phyloP scores from a whole-genome alignment of 148 eudicot genomes.

The Oxyria digyna region DNA sequence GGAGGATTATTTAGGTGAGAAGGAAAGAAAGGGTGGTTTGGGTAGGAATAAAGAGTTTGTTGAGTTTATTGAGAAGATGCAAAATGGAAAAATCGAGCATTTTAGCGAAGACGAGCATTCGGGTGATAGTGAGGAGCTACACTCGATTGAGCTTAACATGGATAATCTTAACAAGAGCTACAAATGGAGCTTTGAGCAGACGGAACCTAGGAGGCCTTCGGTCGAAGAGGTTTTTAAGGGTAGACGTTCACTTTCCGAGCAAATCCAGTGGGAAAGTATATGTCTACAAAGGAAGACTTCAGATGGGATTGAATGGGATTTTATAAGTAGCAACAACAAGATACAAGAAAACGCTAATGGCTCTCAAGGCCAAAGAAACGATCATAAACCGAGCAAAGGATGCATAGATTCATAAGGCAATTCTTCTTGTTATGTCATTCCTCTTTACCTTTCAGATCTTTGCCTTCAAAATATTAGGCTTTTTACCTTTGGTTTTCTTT shows the following conservation, averaged over 20 bases:
- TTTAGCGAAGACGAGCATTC: constrained; percentile 16
- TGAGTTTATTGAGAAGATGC: constrained; percentile 31
- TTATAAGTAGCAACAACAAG: no score
- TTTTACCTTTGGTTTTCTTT: background rate
- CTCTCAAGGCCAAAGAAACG: background rate
- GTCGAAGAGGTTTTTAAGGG: constrained; percentile 43
- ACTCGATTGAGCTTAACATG: constrained; percentile 66
- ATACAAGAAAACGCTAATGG: background rate
- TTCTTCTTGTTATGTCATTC: background rate
- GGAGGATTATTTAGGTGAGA: constrained; percentile 28
- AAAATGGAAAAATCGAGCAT: constrained; percentile 15
- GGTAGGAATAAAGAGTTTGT: constrained; percentile 22
- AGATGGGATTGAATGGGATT: constrained; percentile 12
- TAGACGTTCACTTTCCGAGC: constrained; percentile 46
- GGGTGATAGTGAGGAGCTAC: constrained; percentile 67
- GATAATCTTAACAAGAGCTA: constrained; percentile 28
- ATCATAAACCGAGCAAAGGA: background rate
- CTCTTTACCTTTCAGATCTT: background rate
- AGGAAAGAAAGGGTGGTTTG: constrained; percentile 16
- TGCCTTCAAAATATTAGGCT: background rate
- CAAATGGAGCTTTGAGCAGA: constrained; percentile 34
- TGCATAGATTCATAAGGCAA: background rate
- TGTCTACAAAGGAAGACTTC: constrained; percentile 38
- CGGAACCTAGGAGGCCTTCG: constrained; percentile 35
- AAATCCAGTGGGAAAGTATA: constrained; percentile 33